Percentiles rank a stretch among this genome's conserved stretches.
Evolutionary conservation across 1,139 yeast genomes (phyloP).

Genomic region (Waltiozyma sp.): DNA sequence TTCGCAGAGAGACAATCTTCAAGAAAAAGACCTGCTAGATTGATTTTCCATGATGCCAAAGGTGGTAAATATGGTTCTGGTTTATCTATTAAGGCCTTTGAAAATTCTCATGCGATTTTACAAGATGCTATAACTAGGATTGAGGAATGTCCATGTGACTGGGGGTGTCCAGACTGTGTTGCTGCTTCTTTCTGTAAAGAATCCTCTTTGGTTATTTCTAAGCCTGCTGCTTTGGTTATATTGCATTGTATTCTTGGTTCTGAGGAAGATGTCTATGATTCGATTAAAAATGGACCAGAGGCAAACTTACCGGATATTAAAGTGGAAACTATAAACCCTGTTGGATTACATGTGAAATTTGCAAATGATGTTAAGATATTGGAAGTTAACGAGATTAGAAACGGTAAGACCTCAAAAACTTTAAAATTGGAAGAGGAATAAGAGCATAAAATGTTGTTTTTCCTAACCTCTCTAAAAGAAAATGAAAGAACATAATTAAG

Average conservation of each 20-base stretch:
- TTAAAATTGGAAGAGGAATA: too few relatives aligned
- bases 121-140: conserved; percentile 48
- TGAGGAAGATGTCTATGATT: conserved; percentile 33
- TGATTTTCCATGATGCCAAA: conserved; percentile 72
- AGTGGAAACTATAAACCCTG: conserved; percentile 60
- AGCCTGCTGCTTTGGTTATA: conserved; percentile 74
- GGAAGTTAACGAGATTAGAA: conserved; percentile 27
- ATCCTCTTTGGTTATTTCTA: conserved; percentile 70
- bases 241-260: conserved; percentile 39
- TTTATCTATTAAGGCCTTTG: conserved; percentile 66
- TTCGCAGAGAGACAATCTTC: conserved; percentile 61
- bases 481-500: too few relatives aligned
- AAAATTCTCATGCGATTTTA: conserved; percentile 57
- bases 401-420: neutral
- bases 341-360: conserved; percentile 40
- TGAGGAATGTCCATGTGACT: conserved; percentile 58
- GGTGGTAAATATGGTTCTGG: conserved; percentile 80
- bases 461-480: too few relatives aligned
- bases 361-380: conserved; percentile 49
- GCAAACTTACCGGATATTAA: conserved; percentile 56
- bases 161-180: conserved; percentile 88
- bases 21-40: conserved; percentile 74
- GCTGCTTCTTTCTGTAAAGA: conserved; percentile 76
- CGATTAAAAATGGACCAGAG: conserved; percentile 73
- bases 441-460: too few relatives aligned